These are phyloP conservation scores for Cadophora sp. DNA, from an alignment of 2,329 filamentous ascomycete genomes.

Conservation along the genomic window DNA sequence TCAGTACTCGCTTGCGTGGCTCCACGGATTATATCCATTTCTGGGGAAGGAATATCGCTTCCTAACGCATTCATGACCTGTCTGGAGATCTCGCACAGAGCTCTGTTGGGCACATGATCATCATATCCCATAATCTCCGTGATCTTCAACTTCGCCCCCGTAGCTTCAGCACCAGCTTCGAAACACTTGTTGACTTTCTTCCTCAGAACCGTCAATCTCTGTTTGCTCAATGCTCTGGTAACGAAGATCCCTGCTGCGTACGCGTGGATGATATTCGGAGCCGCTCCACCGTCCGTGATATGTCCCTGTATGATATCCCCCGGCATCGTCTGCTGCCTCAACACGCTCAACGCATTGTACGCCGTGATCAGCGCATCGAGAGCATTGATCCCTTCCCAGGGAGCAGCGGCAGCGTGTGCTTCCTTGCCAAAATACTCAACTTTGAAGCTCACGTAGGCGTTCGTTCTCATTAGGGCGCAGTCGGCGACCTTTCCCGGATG, in stretches of 20 bases:
- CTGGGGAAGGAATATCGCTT: slow-evolving; percentile 46
- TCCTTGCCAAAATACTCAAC: slow-evolving; percentile 60
- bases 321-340: slow-evolving; percentile 42
- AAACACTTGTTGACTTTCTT: slow-evolving; percentile 54
- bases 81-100: slow-evolving; percentile 54
- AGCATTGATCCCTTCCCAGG: slow-evolving; percentile 50
- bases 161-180: slow-evolving; percentile 53
- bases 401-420: slow-evolving; percentile 50
- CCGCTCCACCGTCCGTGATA: slow-evolving; percentile 47
- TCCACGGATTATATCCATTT: slow-evolving; percentile 50
- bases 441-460: slow-evolving; percentile 56
- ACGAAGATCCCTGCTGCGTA: slow-evolving; percentile 47
- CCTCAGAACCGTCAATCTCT: slow-evolving; percentile 49
- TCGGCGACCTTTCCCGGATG: slow-evolving; percentile 48
- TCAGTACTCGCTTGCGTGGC: slow-evolving; percentile 62
- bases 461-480: slow-evolving; percentile 56
- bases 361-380: slow-evolving; percentile 48
- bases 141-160: slow-evolving; percentile 56
- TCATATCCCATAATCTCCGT: slow-evolving; percentile 54
- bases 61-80: slow-evolving; percentile 52
- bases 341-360: slow-evolving; percentile 45
- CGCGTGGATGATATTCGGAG: slow-evolving; percentile 49
- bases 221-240: slow-evolving; percentile 51
- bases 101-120: slow-evolving; percentile 60
- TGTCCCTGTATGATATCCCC: slow-evolving; percentile 47